Base-by-base conservation (phyloP, 73 alveolate species). In the Stentor roeselii region DNA sequence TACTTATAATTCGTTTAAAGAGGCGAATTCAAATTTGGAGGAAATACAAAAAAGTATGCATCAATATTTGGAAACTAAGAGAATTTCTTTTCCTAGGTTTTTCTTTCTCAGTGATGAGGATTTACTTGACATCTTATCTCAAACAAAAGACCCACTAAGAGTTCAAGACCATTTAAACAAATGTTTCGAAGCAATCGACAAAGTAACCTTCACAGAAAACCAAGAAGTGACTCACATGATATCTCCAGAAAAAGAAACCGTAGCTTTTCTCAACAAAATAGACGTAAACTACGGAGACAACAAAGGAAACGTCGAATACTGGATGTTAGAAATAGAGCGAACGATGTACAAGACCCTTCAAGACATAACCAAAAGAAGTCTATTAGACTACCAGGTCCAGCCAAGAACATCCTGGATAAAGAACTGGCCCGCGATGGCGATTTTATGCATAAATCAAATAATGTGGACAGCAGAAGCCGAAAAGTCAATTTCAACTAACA, bases 381-480 rank as follows among this genome's bases (percentile, higher is more conserved):
- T 87, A 93, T 84, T 93, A 90, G 87, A 86, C 84, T 88, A 94
- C 93, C 67, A 84, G 94, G 86, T 91, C 83, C 88, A 93, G 39
- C 84, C 88, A 50, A 96, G 99, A 93, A 92, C 94, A 2, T 95
- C 90, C 34, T 97, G 99, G 99, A 97, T 95, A 6, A 89, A 88
- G 77, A 90, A 95, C 77, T 97, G 99, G 99, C 99, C 99, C 14
- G 99, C 99, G 31, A 94, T 96, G 88, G 90, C 96, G 21, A 92
- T 97, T 60, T 95, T 95, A 78, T 96, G 97, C 35, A 97, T 95
- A 2, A 96, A 94, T 82, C 96, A 91, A 90, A 96, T 98, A 40
- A 97, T 92, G 89, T 98, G 99, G 99, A 98, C 99, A 1, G 82
- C 86, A 59, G 99, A 97, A 86, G 99, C 97, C 3, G 99, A 98